Conservation (phyloP, 208 protist species). For the Leishmania gerbilli region DNA sequence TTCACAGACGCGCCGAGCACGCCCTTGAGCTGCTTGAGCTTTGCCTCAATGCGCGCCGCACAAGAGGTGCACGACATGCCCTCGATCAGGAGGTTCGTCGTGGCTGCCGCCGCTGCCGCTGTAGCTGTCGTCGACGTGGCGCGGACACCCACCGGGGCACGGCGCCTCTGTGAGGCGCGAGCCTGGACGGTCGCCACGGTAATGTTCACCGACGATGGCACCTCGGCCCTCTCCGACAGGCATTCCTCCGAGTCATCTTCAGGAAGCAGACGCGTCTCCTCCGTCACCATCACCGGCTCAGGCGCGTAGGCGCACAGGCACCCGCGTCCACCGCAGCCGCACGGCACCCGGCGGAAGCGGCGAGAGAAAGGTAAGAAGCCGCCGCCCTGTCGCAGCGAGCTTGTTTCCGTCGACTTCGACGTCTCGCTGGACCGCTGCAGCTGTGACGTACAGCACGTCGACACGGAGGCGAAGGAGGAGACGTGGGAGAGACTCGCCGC, state of each 20-base stretch:
- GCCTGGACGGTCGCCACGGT: neutral
- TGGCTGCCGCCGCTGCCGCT: neutral
- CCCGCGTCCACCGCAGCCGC: slow-evolving; percentile 28
- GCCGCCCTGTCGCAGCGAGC: neutral
- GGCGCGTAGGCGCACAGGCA: slow-evolving; percentile 31
- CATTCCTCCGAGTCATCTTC: neutral
- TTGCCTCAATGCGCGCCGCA: slow-evolving; percentile 83
- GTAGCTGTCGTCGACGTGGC: neutral
- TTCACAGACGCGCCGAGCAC: slow-evolving; percentile 67
- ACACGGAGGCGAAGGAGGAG: neutral
- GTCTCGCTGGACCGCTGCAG: neutral
- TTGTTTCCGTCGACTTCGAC: neutral
- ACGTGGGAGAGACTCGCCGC: neutral
- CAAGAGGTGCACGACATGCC: slow-evolving; percentile 95
- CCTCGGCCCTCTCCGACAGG: neutral
- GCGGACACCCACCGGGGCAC: neutral
- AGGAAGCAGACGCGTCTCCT: slow-evolving; percentile 26
- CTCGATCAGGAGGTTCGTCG: slow-evolving; percentile 59
- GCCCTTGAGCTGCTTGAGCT: slow-evolving; percentile 39
- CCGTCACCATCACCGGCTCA: slow-evolving; percentile 26
- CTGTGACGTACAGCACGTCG: slow-evolving; percentile 7
- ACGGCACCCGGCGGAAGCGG: slow-evolving; percentile 27
- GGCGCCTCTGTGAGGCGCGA: neutral
- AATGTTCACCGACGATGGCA: neutral
- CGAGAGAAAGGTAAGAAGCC: neutral